These are phyloP conservation scores for Chalciporus chontae DNA, from an alignment of 768 basidiomycete genomes.

Conservation along the genomic window DNA sequence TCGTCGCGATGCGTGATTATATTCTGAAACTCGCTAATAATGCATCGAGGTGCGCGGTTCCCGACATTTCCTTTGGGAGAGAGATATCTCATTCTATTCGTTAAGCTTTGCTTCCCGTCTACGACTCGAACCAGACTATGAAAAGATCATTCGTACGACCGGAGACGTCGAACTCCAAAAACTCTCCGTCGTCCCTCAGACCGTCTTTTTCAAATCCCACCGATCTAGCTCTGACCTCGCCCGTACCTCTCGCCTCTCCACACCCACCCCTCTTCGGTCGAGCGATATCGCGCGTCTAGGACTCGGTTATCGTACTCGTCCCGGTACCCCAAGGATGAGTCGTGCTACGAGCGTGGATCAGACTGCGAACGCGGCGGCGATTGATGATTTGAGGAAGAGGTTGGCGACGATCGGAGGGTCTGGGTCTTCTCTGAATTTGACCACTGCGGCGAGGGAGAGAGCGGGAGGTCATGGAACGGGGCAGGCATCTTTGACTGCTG, in stretches of 20 bases:
- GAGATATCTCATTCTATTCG: not conserved
- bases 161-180: slow-evolving; percentile 79
- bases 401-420: slow-evolving; percentile 76
- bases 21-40: slow-evolving; percentile 80
- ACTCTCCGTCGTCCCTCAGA: slow-evolving; percentile 86
- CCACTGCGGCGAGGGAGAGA: slow-evolving; percentile 42
- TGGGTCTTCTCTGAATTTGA: slow-evolving; percentile 53
- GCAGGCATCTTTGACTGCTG: too few species aligned
- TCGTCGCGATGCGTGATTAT: slow-evolving; percentile 87
- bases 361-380: slow-evolving; percentile 48
- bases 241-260: slow-evolving; percentile 35
- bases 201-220: slow-evolving; percentile 76
- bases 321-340: slow-evolving; percentile 47
- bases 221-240: slow-evolving; percentile 36
- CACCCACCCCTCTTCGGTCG: slow-evolving; percentile 36
- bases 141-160: slow-evolving; percentile 58
- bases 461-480: slow-evolving; percentile 25
- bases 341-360: slow-evolving; percentile 49
- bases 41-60: slow-evolving; percentile 57
- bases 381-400: slow-evolving; percentile 75
- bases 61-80: not conserved
- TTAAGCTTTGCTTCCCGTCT: slow-evolving; percentile 65
- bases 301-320: too few species aligned
- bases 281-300: slow-evolving; percentile 40
- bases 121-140: slow-evolving; percentile 58